Evolutionary conservation across 2,329 filamentous ascomycete species (phyloP).

Genomic region (Atkinsonella texensis): DNA sequence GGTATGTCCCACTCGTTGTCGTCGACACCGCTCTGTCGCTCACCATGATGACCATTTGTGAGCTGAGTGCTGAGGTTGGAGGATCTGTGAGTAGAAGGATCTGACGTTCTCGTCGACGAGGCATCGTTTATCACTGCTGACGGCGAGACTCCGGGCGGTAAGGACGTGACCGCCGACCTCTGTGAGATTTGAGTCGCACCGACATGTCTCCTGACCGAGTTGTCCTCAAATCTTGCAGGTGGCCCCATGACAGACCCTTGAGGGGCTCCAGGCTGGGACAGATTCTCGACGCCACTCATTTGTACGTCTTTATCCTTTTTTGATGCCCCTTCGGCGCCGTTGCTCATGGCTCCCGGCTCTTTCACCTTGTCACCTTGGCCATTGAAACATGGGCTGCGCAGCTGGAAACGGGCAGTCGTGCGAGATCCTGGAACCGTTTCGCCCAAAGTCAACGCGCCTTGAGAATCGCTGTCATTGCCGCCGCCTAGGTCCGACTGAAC

Average conservation of each 20-base stretch:
- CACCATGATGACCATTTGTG: constrained; percentile 52
- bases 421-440: constrained; percentile 46
- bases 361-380: constrained; percentile 30
- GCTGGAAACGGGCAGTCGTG: constrained; percentile 42
- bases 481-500: constrained; percentile 38
- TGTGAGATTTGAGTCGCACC: constrained; percentile 52
- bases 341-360: constrained; percentile 30
- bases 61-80: constrained; percentile 58
- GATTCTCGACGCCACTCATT: constrained; percentile 46
- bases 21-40: constrained; percentile 24
- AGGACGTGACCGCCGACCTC: constrained; percentile 44
- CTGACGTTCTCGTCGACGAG: constrained; percentile 84
- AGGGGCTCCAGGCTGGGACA: constrained; percentile 30
- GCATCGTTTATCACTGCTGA: constrained; percentile 65
- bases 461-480: constrained; percentile 41
- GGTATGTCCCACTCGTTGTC: constrained; percentile 31
- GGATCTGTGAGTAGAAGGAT: constrained; percentile 51
- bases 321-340: constrained; percentile 28
- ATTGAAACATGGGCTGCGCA: constrained; percentile 48
- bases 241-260: constrained; percentile 37
- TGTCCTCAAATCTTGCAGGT: constrained; percentile 27
- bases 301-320: constrained; percentile 38
- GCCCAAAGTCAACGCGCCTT: constrained; percentile 48
- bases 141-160: constrained; percentile 46
- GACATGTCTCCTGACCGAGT: constrained; percentile 24